Percentiles rank a stretch among this genome's conserved stretches.
Conservation (phyloP, 106 monocot genomes). For the Platanthera zijinensis region DNA sequence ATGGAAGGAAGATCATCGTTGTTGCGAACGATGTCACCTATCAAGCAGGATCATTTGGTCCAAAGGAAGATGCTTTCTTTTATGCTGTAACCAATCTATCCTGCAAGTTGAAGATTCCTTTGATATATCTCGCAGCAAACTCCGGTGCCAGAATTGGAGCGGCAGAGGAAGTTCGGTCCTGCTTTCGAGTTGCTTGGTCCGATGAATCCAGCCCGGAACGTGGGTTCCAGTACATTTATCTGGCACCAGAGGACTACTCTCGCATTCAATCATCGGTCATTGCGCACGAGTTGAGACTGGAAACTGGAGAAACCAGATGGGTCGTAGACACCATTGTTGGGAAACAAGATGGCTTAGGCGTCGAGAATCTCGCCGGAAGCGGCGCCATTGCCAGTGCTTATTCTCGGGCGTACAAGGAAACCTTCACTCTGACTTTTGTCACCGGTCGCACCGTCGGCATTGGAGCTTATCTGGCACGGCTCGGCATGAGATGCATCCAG, state of each 20-base stretch:
- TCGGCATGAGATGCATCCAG: slow-evolving; percentile 98
- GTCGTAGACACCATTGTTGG: slow-evolving; percentile 87
- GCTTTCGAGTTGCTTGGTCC: slow-evolving; percentile 87
- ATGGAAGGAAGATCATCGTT: slow-evolving; percentile 71
- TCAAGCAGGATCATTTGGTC: slow-evolving; percentile 91
- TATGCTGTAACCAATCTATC: slow-evolving; percentile 73
- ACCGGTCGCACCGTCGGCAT: slow-evolving; percentile 91
- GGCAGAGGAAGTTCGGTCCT: slow-evolving; percentile 80
- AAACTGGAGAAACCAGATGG: slow-evolving; percentile 82
- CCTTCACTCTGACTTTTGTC: slow-evolving; percentile 90
- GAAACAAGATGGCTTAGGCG: slow-evolving; percentile 83
- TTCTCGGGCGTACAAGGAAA: slow-evolving; percentile 87
- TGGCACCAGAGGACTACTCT: slow-evolving; percentile 64
- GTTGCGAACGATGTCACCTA: slow-evolving; percentile 92
- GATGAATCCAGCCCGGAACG: slow-evolving; percentile 75
- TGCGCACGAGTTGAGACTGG: slow-evolving; percentile 83
- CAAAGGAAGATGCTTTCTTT: slow-evolving; percentile 93
- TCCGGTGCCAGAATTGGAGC: slow-evolving; percentile 89
- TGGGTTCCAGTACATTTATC: slow-evolving; percentile 92
- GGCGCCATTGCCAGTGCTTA: slow-evolving; percentile 93
- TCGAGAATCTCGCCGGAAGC: slow-evolving; percentile 86
- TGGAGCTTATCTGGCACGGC: slow-evolving; percentile 93
- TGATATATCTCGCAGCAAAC: slow-evolving; percentile 91
- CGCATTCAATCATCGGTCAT: slow-evolving; percentile 71
- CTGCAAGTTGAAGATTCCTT: slow-evolving; percentile 70